Evolutionary conservation across 495 filamentous ascomycete species (phyloP).

Genomic region (Parmelia sp.): DNA sequence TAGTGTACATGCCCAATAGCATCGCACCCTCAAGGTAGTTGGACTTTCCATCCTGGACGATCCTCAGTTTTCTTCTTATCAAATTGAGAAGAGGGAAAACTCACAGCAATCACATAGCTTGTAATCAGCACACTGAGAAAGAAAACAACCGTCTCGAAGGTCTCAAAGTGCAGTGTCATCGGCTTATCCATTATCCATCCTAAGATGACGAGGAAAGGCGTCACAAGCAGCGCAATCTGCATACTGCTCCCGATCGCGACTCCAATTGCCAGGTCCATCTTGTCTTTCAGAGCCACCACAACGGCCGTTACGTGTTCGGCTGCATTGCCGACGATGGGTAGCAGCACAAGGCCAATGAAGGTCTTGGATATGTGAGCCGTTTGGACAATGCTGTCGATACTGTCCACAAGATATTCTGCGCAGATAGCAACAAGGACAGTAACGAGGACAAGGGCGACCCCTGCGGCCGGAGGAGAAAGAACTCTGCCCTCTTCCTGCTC

Average conservation of each 20-base stretch:
- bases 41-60: constrained; percentile 83
- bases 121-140: constrained; percentile 85
- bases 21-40: constrained; percentile 94
- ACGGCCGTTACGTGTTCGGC: constrained; percentile 95
- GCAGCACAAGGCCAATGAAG: constrained; percentile 91
- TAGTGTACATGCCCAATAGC: constrained; percentile 66
- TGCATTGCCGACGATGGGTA: constrained; percentile 96
- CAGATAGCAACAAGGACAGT: constrained; percentile 84
- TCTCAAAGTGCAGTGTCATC: constrained; percentile 90
- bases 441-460: constrained; percentile 61
- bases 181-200: constrained; percentile 80
- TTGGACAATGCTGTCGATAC: constrained; percentile 82
- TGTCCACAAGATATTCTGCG: constrained; percentile 88
- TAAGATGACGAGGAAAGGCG: constrained; percentile 81
- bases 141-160: constrained; percentile 91
- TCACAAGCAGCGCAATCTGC: constrained; percentile 92
- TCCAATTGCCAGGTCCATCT: constrained; percentile 95
- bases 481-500: constrained; percentile 54
- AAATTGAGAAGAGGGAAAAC: background rate
- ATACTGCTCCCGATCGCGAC: constrained; percentile 86
- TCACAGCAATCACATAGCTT: constrained; percentile 57
- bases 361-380: constrained; percentile 85
- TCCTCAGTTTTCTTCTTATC: background rate
- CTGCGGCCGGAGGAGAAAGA: constrained; percentile 66
- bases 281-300: constrained; percentile 85